Evolutionary conservation across 225 moss, liverwort and hornwort species (phyloP), one percentile per base, ranked within the genome.

Genomic region (Straminergon stramineum): DNA sequence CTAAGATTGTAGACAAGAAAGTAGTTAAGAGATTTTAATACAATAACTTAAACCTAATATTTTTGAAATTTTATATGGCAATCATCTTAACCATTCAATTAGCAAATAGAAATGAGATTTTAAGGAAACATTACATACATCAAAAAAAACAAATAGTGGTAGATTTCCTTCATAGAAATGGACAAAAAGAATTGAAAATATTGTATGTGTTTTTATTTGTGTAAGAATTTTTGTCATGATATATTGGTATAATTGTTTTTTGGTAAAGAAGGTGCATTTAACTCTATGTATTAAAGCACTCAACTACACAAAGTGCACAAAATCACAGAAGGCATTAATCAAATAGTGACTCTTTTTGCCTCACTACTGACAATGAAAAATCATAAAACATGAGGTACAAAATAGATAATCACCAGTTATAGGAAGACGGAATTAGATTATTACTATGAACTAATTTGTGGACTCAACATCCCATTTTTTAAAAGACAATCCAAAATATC

Each of bases 201-300:
- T 15, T 57, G 1, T 0, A 16, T 27, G 7, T 58, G 0, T 27
- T 57, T n/a, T 56, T 6, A 57, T 11, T 2, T 0, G 0, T 11
- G 3, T 6, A n/a, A n/a, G 1, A 11, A 4, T n/a, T n/a, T 57
- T 79, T 39, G 3, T 27, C 17, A 16, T 27, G 1, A 79, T 57
- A 11, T 24, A 11, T 39, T 58, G 11, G 58, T 39, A 27, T 39
- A 7, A 79, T 58, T 28, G 2, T 58, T 28, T n/a, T 79, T 27
- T 39, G 1, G 3, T 58, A 18, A 17, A 58, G 6, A 27, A 17
- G 2, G 9, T 57, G 7, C 0, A n/a, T 0, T 17, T 28, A 39
- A 27, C 3, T 27, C 58, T 17, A 39, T 24, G 37, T 18, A 28
- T 62, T 1, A 32, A 62, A 62, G 43, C 62, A 62, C 2, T 45